Base-by-base conservation (phyloP, 1,284 basidiomycete species). In the Sporisorium sorghi region DNA sequence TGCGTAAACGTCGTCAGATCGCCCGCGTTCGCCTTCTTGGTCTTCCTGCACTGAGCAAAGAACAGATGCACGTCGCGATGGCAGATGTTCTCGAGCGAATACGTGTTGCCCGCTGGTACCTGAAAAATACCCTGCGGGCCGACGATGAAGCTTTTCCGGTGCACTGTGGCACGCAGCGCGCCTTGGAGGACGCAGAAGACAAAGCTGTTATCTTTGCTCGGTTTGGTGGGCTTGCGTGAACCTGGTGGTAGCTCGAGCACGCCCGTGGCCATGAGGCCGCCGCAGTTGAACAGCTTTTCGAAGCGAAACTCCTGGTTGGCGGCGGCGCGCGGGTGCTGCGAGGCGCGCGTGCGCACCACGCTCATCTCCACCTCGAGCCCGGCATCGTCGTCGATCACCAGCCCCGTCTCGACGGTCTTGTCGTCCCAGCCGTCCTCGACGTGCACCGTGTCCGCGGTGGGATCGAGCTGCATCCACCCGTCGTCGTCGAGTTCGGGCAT, bases 221-320 rank as follows among this genome's bases (percentile, higher is more conserved):
- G 88, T 85, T 98, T 99, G 55, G 88, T 90, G 2, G 93, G 92
- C 85, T 99, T 99, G 70, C 89, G 87, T 23, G 89, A 89, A 1
- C 89, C 87, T 0, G 91, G 89, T 5, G 93, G 93, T 40, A 99
- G 91, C 51, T 90, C 87, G 35, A 98, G 87, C 58, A 94, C 89
- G 0, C 97, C 97, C 17, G 93, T 91, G 0, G 95, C 95, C 78
- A 97, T 90, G 82, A 93, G 95, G 50, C 93, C 90, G 50, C 90
- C 91, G 73, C 97, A 94, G n/a, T 91, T 90, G 83, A 97, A 97
- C n/a, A 96, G 89, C 85, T 96, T 97, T 83, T 97, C 91, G 84
- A 94, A 99, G 28, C 87, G 87, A 89, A 95, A 99, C 23, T 88
- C 87, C 46, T 88, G 88, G 15, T 88, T 88, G 47, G 74, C 71